Percentiles rank a stretch among this genome's conserved stretches.
Evolutionary conservation across 345 rosid species (phyloP).

Genomic region (Euphorbia peplus): DNA sequence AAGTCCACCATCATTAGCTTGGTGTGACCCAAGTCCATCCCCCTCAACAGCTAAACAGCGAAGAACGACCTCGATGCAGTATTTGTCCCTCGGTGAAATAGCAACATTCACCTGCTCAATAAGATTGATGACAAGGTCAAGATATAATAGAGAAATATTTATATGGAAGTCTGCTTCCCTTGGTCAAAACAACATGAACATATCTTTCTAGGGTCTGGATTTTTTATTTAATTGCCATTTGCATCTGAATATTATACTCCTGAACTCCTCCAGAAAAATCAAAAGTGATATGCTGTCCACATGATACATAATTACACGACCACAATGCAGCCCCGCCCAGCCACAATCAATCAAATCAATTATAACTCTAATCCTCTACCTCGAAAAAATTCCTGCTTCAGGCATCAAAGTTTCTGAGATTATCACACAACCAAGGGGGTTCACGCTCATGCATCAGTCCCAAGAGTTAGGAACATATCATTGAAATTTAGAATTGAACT

Average conservation of each 20-base stretch:
- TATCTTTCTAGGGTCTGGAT: not conserved
- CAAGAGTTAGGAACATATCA: not conserved
- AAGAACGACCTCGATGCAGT: conserved; percentile 80
- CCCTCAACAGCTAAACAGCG: conserved; percentile 87
- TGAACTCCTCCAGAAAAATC: too few relatives aligned
- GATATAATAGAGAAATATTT: not conserved
- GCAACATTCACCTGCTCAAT: conserved; percentile 66
- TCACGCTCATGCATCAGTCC: not conserved
- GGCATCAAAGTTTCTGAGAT: not conserved
- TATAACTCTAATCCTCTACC: not conserved
- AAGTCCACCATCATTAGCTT: conserved; percentile 71
- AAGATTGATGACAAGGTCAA: conserved; percentile 12
- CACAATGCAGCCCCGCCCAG: not conserved
- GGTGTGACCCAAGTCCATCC: conserved; percentile 74
- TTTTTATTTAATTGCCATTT: not conserved
- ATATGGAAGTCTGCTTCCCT: not conserved
- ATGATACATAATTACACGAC: not conserved
- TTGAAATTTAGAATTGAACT: not conserved
- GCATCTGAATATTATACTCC: not conserved
- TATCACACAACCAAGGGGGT: not conserved
- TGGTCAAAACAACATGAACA: not conserved
- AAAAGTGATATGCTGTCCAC: too few relatives aligned
- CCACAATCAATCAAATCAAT: not conserved
- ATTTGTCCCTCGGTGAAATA: conserved; percentile 65
- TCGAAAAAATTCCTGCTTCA: not conserved